Evolutionary conservation across 306 rosid species (phyloP).

Genomic region (Acacia melanoxylon): DNA sequence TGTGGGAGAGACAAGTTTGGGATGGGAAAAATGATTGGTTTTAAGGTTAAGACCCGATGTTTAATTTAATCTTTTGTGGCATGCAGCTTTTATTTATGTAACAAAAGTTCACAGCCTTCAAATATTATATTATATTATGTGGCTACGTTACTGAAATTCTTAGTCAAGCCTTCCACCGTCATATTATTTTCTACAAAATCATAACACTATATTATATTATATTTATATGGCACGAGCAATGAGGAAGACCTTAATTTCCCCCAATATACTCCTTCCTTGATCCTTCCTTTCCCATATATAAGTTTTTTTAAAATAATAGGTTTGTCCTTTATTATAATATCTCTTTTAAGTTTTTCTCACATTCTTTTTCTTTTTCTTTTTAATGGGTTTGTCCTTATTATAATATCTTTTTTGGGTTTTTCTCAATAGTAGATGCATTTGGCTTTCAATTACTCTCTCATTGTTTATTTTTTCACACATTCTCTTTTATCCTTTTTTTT

Average conservation of each 20-base stretch:
- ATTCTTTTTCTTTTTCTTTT: no score
- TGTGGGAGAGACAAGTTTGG: constrained; percentile 2
- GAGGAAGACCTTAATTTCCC: neutral
- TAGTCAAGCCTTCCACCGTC: constrained; percentile 14
- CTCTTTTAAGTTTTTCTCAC: no score
- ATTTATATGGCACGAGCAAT: constrained; percentile 15
- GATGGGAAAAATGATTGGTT: constrained; percentile 24
- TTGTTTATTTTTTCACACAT: no score
- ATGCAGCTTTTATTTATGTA: constrained; percentile 8
- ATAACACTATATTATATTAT: neutral
- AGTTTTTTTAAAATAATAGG: no score
- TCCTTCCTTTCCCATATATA: no score
- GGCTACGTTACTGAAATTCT: constrained; percentile 1
- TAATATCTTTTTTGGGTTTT: no score
- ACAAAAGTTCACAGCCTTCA: neutral
- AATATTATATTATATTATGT: neutral
- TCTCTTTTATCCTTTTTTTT: no score
- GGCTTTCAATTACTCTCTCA: no score
- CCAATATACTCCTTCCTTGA: neutral
- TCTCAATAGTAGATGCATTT: no score
- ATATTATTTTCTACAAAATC: neutral
- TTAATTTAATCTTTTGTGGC: constrained; percentile 26
- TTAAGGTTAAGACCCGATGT: neutral
- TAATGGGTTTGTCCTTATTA: no score
- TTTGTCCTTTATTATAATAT: no score